Evolutionary conservation across 176 grass and related monocot species (phyloP), one percentile per base, ranked within the genome.

Genomic region (Aegilops tauschii): DNA sequence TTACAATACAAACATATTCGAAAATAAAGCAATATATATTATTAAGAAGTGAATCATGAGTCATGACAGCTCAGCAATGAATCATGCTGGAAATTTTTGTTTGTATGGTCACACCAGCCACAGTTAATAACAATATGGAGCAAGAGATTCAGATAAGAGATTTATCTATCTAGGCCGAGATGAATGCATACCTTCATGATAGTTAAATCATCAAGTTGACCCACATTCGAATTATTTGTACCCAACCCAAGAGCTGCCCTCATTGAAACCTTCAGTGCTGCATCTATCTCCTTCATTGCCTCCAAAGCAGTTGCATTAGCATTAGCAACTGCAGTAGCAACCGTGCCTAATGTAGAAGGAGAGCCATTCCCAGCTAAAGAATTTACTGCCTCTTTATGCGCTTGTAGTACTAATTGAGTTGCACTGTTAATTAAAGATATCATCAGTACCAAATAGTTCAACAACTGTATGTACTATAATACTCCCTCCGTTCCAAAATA

Each of bases 331-430:
- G 95, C 97, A 79, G 97, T 93, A 44, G 93, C 92, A 87, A 99
- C 97, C 30, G 97, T 93, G 76, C 97, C 94, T 61, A 95, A 85
- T 45, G 86, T 83, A 64, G 94, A 62, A 73, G 94, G 76, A 76
- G 90, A 90, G 39, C 89, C 91, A 76, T 93, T 96, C 68, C 93
- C 93, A 66, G 89, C 86, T 90, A 99, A 89, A 77, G 92, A 94
- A 88, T 93, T 99, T 35, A 96, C 92, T 80, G 97, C 97, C 62
- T 99, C 97, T 88, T 95, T 94, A 86, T 99, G 97, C 50, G 97
- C 92, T 47, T 85, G 90, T 68, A 99, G 65, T 81, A 98, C 96
- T 86, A 96, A 87, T n/a, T 94, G 96, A 66, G 92, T 93, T 52
- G 93, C 92, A 87, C 96, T 98, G 86, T 79, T 86, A 45, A 91